A percentile compares a stretch with the other conserved stretches of the same genome.
phyloP scores from a whole-genome alignment of 257 asterid genomes.

The Solanum ahanhuiri region DNA sequence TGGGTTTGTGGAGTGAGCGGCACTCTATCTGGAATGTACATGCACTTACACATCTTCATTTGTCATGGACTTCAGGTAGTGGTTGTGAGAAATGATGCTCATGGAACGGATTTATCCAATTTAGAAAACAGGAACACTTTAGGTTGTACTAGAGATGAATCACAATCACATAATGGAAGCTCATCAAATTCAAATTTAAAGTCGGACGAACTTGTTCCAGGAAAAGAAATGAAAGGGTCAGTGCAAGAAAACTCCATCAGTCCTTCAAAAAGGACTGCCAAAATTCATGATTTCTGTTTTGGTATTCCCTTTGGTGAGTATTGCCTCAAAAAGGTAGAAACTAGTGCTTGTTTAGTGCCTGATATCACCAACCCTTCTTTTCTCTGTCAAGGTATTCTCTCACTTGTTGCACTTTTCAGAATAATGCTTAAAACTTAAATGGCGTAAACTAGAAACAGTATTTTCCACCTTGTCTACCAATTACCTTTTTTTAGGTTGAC shows the following conservation, averaged over 20 bases:
- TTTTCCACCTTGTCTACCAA: background rate
- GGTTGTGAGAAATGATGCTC: slow-evolving; percentile 39
- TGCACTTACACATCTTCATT: slow-evolving; percentile 5
- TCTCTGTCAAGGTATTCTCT: background rate
- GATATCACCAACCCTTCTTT: background rate
- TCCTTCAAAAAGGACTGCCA: slow-evolving; percentile 57
- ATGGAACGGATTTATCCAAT: slow-evolving; percentile 22
- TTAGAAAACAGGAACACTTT: slow-evolving; percentile 22
- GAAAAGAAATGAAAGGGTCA: slow-evolving; percentile 26
- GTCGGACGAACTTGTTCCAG: slow-evolving; percentile 19
- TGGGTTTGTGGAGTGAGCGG: background rate
- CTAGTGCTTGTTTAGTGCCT: background rate
- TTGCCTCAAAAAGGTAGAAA: background rate
- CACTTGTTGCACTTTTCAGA: background rate
- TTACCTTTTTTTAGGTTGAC: background rate
- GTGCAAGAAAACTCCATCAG: slow-evolving; percentile 18
- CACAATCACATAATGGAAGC: slow-evolving; percentile 31
- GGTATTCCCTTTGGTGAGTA: slow-evolving; percentile 90
- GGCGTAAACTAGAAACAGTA: background rate
- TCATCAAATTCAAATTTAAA: slow-evolving; percentile 24
- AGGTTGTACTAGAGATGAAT: slow-evolving; percentile 37
- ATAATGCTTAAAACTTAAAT: too few species aligned
- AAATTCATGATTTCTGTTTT: slow-evolving; percentile 85
- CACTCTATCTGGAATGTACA: background rate
- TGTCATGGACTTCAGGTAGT: slow-evolving; percentile 23